These are phyloP conservation scores for Pyrus betulifolia DNA, from an alignment of 306 rosid species.

Conservation along the genomic window DNA sequence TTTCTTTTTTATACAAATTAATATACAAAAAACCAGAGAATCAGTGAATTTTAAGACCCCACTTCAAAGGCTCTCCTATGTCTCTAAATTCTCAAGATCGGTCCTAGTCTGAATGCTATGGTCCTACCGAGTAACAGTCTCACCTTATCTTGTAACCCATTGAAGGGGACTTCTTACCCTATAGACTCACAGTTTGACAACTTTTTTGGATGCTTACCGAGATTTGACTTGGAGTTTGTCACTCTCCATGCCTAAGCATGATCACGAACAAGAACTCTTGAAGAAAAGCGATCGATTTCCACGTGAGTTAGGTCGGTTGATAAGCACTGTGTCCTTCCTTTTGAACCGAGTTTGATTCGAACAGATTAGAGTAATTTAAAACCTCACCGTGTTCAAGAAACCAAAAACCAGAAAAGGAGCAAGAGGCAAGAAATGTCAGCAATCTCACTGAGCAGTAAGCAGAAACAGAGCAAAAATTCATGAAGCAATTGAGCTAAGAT, in stretches of 20 bases:
- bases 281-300: not conserved
- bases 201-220: conserved; percentile 24
- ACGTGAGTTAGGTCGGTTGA: not conserved
- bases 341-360: not conserved
- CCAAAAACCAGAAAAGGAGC: not conserved
- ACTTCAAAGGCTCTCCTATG: too few relatives aligned
- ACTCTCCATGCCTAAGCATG: conserved; percentile 20
- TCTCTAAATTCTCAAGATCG: too few relatives aligned
- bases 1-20: too few relatives aligned
- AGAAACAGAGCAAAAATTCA: not conserved
- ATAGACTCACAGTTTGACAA: conserved; percentile 16
- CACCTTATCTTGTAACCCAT: conserved; percentile 3
- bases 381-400: too few relatives aligned
- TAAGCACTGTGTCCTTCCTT: not conserved
- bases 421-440: not conserved
- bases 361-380: too few relatives aligned
- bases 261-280: conserved; percentile 12
- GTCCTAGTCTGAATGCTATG: too few relatives aligned
- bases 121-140: not conserved
- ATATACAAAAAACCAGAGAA: too few relatives aligned
- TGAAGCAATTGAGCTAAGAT: not conserved
- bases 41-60: too few relatives aligned
- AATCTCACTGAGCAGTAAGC: not conserved
- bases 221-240: conserved; percentile 24
- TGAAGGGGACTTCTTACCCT: conserved; percentile 25